Evolutionary conservation across 1,139 yeast species (phyloP), one percentile per base, ranked within the genome.

Genomic region (Candida neerlandica): DNA sequence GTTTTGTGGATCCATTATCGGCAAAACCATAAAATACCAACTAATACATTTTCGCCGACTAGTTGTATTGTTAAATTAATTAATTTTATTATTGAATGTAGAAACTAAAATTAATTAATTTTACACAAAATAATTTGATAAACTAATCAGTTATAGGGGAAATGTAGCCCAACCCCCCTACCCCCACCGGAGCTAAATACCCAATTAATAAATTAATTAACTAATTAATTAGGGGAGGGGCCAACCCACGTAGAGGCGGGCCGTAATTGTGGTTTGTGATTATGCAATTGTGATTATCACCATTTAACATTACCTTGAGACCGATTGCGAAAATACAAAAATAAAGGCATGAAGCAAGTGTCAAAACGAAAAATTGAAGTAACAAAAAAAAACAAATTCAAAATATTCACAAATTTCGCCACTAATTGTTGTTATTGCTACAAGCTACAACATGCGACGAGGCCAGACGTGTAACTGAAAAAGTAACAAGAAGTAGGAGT

Each of bases 351-450:
- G 2, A 9, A 12, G n/a, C 5, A 14, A 14, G 11, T 14, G 27
- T 4, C 27, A 33, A 5, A n/a, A 6, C 14, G 6, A 33, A 15
- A 33, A n/a, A n/a, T n/a, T n/a, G n/a, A n/a, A n/a, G n/a, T n/a
- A n/a, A n/a, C n/a, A n/a, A 15, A 3, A 11, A 14, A 33, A 33
- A 33, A 5, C 19, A 14, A 33, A n/a, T 33, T n/a, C 16, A n/a
- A 33, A n/a, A 35, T 35, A 19, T 35, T 35, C 39, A 35, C 39
- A 35, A 35, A 35, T 35, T 35, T 35, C 39, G 39, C 39, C 39
- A 35, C 11, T 14, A 19, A 35, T 35, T 35, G 39, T 35, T 18
- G n/a, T n/a, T n/a, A n/a, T n/a, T n/a, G n/a, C 26, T 16, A 35
- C 23, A 19, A 10, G n/a, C 21, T 19, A 19, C 26, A 35, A 23